Percentiles rank a stretch among this genome's conserved stretches.
Evolutionary conservation across 129 eudicot genomes (phyloP).

Genomic region (Flaveria bidentis): DNA sequence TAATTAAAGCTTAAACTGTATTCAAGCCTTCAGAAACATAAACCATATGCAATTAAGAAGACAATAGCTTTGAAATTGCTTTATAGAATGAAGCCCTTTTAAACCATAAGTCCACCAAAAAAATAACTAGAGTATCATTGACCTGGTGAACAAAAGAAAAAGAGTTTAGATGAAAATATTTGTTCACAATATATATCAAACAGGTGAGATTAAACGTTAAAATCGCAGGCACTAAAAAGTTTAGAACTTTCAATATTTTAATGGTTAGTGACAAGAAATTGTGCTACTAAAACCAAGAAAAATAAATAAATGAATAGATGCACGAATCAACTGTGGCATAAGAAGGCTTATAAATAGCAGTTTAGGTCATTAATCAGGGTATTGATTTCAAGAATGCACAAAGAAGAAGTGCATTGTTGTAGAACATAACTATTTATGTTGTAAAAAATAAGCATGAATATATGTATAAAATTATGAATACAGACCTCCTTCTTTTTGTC

Average conservation of each 20-base stretch:
- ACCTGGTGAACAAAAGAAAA: not conserved
- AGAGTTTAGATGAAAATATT: not conserved
- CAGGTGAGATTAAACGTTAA: not conserved
- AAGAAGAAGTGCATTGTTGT: not conserved
- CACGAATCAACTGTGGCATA: not conserved
- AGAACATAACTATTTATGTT: not conserved
- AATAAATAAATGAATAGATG: not conserved
- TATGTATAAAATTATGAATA: not conserved
- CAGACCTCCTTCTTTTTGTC: conserved; percentile 78
- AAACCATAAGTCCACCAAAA: not conserved
- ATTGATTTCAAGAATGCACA: not conserved
- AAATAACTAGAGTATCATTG: not conserved
- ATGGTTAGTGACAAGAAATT: not conserved
- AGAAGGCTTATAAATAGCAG: not conserved
- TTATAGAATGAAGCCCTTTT: not conserved
- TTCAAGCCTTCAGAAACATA: not conserved
- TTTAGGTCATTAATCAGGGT: conserved; percentile 14
- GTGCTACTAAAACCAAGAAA: not conserved
- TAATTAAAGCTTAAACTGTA: not conserved
- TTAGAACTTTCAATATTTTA: not conserved
- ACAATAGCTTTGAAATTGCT: not conserved
- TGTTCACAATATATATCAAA: not conserved
- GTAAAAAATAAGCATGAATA: not conserved
- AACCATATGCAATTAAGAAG: not conserved
- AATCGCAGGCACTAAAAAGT: not conserved